phyloP scores from a whole-genome alignment of 345 rosid species.

The Crucihimalaya himalaica region DNA sequence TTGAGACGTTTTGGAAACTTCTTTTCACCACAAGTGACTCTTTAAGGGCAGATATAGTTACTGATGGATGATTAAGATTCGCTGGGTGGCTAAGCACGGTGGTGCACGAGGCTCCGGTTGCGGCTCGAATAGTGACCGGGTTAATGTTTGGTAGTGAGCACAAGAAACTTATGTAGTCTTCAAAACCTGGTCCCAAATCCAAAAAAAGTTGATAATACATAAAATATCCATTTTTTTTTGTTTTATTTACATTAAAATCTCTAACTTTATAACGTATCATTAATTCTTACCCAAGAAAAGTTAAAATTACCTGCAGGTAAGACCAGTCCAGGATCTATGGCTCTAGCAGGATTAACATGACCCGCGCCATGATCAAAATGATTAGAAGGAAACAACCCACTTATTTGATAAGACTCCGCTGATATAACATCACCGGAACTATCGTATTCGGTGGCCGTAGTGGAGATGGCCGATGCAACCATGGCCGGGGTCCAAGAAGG shows the following conservation, averaged over 20 bases:
- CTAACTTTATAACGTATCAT: not conserved
- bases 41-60: conserved; percentile 59
- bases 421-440: conserved; percentile 55
- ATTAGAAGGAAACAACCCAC: conserved; percentile 48
- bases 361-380: conserved; percentile 79
- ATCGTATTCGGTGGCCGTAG: conserved; percentile 61
- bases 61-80: conserved; percentile 74
- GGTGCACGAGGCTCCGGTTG: conserved; percentile 61
- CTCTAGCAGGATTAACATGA: conserved; percentile 61
- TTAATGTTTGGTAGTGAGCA: conserved; percentile 62
- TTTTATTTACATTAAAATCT: not conserved
- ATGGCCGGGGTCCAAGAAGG: conserved; percentile 83
- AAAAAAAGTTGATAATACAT: not conserved
- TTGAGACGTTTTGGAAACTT: conserved; percentile 59
- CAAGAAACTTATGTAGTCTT: conserved; percentile 68
- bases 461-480: conserved; percentile 80
- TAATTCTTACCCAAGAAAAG: not conserved
- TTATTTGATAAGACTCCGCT: conserved; percentile 49
- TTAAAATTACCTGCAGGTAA: conserved; percentile 52
- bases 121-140: conserved; percentile 40
- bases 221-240: not conserved
- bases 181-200: conserved; percentile 47
- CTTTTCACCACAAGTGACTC: conserved; percentile 47
- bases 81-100: conserved; percentile 53
- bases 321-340: conserved; percentile 82